Evolutionary conservation across 2,329 filamentous ascomycete genomes (phyloP).

Genomic region (Fusarium succisae): DNA sequence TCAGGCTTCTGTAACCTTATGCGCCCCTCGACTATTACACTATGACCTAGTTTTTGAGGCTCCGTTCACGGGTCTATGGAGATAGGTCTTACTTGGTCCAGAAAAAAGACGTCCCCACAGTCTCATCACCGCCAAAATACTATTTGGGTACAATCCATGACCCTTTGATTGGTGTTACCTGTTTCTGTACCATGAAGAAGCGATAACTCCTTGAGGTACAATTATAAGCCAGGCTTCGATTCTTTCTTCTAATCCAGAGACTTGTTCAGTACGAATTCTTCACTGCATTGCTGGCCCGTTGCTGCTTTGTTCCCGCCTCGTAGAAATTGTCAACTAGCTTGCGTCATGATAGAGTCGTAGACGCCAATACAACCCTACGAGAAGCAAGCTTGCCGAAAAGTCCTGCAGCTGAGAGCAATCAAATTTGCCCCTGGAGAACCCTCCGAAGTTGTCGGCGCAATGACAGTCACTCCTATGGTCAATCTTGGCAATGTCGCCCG

Average conservation of each 20-base stretch:
- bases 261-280: background rate
- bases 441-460: background rate
- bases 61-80: background rate
- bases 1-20: background rate
- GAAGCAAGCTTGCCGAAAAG: background rate
- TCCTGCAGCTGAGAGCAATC: background rate
- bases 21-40: background rate
- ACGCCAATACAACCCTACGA: slow-evolving; percentile 19
- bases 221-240: background rate
- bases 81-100: background rate
- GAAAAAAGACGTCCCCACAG: slow-evolving; percentile 22
- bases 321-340: background rate
- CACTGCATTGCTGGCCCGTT: background rate
- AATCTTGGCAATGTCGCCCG: slow-evolving; percentile 43
- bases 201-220: background rate
- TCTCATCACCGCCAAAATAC: slow-evolving; percentile 3
- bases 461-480: slow-evolving; percentile 7
- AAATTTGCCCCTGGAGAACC: background rate
- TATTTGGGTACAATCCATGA: slow-evolving; percentile 23
- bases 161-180: slow-evolving; percentile 12
- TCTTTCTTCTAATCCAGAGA: background rate
- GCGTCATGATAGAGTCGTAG: slow-evolving; percentile 24
- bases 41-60: slow-evolving; percentile 13
- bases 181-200: background rate
- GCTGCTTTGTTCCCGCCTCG: background rate